phyloP scores from a whole-genome alignment of 225 moss, liverwort and hornwort genomes.

The Bryoerythrophyllum caledonicum region DNA sequence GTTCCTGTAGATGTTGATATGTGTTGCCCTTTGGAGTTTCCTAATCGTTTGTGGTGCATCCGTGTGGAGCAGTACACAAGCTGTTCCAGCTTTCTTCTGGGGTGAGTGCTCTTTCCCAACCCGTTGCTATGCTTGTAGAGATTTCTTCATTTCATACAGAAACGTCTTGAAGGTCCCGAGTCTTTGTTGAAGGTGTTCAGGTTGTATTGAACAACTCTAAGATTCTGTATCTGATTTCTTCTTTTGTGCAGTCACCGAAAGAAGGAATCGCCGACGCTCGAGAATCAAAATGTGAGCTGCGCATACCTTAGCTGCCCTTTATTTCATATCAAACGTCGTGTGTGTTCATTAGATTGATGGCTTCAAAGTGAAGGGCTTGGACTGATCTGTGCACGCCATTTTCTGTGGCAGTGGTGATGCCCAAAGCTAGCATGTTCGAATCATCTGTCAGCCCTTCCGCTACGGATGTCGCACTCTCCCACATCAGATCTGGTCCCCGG shows the following conservation, averaged over 20 bases:
- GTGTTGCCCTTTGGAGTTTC: not conserved
- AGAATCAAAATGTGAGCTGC: too few species aligned
- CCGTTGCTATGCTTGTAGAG: not conserved
- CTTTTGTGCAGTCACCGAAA: too few species aligned
- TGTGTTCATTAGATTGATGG: too few species aligned
- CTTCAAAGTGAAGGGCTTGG: too few species aligned
- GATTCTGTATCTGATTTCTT: too few species aligned
- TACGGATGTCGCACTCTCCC: constrained; percentile 30
- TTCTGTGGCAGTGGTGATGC: constrained; percentile 40
- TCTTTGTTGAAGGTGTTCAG: too few species aligned
- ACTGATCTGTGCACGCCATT: too few species aligned
- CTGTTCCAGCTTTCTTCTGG: constrained; percentile 31
- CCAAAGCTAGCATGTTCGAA: constrained; percentile 27
- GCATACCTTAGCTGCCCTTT: too few species aligned
- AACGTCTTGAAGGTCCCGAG: not conserved
- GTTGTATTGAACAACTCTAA: too few species aligned
- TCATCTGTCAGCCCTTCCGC: constrained; percentile 20
- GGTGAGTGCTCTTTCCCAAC: constrained; percentile 18
- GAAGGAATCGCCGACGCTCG: too few species aligned
- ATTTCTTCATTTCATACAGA: not conserved
- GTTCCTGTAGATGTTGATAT: too few species aligned
- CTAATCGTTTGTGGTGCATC: constrained; percentile 28
- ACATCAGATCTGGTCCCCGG: constrained; percentile 29
- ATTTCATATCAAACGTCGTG: too few species aligned
- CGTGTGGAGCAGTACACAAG: constrained; percentile 35